phyloP scores from a whole-genome alignment of 306 rosid species.

The Senna siamea region DNA sequence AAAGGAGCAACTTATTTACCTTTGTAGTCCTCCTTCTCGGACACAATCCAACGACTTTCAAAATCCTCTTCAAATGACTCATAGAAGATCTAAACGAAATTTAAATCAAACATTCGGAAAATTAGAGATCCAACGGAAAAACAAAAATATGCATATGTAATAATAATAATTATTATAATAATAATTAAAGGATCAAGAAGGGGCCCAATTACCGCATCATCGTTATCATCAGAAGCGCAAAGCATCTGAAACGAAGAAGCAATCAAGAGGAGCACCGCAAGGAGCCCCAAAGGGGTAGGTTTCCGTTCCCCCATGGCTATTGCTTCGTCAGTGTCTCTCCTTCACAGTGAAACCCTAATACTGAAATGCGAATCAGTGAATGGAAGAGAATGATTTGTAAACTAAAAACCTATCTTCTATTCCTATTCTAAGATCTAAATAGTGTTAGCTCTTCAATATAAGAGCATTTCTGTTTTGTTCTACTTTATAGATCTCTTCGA shows the following conservation, averaged over 20 bases:
- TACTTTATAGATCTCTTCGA: constrained; percentile 44
- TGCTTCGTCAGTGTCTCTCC: neutral
- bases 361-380: neutral
- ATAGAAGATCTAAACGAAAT: constrained; percentile 62
- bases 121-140: constrained; percentile 24
- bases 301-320: constrained; percentile 40
- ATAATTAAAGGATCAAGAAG: neutral
- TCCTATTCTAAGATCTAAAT: constrained; percentile 33
- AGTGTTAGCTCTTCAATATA: neutral
- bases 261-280: constrained; percentile 37
- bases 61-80: constrained; percentile 83
- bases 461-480: neutral
- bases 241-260: constrained; percentile 51
- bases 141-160: too few relatives aligned
- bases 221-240: constrained; percentile 60
- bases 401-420: neutral
- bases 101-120: constrained; percentile 23
- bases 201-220: constrained; percentile 34
- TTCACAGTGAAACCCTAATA: constrained; percentile 36
- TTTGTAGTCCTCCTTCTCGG: constrained; percentile 70
- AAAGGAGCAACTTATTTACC: constrained; percentile 46
- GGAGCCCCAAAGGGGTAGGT: constrained; percentile 40
- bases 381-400: neutral
- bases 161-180: too few relatives aligned
- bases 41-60: constrained; percentile 77